These are phyloP conservation scores for Scleroderma citrinum DNA, from an alignment of 768 basidiomycete species.

Conservation along the genomic window DNA sequence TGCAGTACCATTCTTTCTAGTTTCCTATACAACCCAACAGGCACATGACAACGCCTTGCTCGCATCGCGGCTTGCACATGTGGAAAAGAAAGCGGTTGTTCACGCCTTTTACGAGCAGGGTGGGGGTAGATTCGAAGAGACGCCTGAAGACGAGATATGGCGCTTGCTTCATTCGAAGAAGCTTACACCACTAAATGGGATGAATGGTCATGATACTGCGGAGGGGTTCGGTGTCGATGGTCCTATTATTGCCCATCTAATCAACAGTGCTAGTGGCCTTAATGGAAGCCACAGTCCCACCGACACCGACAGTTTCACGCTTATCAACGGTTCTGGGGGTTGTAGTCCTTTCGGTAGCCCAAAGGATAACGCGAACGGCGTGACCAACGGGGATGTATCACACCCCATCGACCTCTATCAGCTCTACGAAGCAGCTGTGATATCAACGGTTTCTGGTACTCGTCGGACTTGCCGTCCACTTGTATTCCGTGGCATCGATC, in stretches of 20 bases:
- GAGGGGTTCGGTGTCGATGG: background rate
- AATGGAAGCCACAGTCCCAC: background rate
- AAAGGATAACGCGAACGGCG: background rate
- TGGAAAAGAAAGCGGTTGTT: slow-evolving; percentile 70
- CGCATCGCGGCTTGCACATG: slow-evolving; percentile 70
- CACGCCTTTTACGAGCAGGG: slow-evolving; percentile 66
- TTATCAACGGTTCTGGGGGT: background rate
- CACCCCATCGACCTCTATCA: slow-evolving; percentile 34
- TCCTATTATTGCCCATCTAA: background rate
- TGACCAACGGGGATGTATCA: slow-evolving; percentile 20
- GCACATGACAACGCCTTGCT: slow-evolving; percentile 89
- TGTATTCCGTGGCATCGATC: slow-evolving; percentile 41
- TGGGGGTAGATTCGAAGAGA: slow-evolving; percentile 39
- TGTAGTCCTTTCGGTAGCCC: background rate
- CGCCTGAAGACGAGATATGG: slow-evolving; percentile 53
- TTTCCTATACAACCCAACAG: slow-evolving; percentile 71
- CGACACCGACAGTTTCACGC: background rate
- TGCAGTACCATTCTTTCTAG: slow-evolving; percentile 74
- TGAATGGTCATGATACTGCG: slow-evolving; percentile 30
- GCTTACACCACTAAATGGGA: slow-evolving; percentile 26
- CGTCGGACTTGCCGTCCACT: slow-evolving; percentile 59
- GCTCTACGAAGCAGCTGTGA: slow-evolving; percentile 62
- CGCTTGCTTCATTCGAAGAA: slow-evolving; percentile 53
- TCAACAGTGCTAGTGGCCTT: background rate
- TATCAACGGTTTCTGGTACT: slow-evolving; percentile 57